Evolutionary conservation across 495 filamentous ascomycete species (phyloP).

Genomic region (Aspergillus bridgeri): DNA sequence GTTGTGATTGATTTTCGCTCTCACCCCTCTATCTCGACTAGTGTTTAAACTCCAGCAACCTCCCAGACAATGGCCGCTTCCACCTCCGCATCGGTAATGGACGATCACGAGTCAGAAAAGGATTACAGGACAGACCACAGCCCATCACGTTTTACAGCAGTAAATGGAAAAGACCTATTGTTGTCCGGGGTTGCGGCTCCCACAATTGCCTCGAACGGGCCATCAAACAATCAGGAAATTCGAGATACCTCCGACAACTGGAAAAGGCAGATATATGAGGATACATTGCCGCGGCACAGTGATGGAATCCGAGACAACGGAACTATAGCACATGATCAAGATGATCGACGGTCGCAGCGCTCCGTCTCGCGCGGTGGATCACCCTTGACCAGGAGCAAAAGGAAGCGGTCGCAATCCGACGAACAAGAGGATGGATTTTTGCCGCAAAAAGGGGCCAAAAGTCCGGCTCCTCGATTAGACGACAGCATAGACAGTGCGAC

Average conservation of each 20-base stretch:
- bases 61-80: slow-evolving; percentile 41
- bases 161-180: slow-evolving; percentile 45
- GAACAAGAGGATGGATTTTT: slow-evolving; percentile 24
- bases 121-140: slow-evolving; percentile 45
- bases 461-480: slow-evolving; percentile 18
- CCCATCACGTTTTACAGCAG: slow-evolving; percentile 52
- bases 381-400: slow-evolving; percentile 29
- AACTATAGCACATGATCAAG: slow-evolving; percentile 16
- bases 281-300: slow-evolving; percentile 20
- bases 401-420: slow-evolving; percentile 41
- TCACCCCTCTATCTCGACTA: neutral
- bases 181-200: slow-evolving; percentile 10
- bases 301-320: slow-evolving; percentile 17
- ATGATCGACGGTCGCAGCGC: slow-evolving; percentile 24
- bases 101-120: slow-evolving; percentile 35
- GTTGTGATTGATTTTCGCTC: neutral
- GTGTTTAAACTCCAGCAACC: neutral
- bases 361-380: slow-evolving; percentile 27
- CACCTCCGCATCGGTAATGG: slow-evolving; percentile 36
- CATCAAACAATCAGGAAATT: slow-evolving; percentile 21
- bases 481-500: slow-evolving; percentile 11
- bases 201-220: slow-evolving; percentile 6
- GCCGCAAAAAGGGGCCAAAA: slow-evolving; percentile 16
- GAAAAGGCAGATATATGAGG: slow-evolving; percentile 14
- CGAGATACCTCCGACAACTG: slow-evolving; percentile 24